Evolutionary conservation across 208 protist genomes (phyloP).

Genomic region (Trypanosoma brucei): DNA sequence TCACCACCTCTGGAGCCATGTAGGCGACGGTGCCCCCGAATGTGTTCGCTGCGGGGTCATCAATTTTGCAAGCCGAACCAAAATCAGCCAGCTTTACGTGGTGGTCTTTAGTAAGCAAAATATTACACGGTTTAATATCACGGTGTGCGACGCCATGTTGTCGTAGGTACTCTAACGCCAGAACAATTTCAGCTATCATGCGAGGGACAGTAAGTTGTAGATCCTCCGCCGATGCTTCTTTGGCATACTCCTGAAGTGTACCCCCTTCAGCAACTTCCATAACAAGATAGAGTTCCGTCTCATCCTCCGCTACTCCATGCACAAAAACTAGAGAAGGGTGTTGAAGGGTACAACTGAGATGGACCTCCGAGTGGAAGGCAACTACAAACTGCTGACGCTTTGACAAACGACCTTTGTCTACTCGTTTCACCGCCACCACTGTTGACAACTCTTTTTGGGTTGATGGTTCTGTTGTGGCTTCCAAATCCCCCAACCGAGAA

Average conservation of each 20-base stretch:
- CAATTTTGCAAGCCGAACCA: constrained; percentile 57
- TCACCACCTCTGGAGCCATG: constrained; percentile 69
- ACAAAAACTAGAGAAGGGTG: constrained; percentile 70
- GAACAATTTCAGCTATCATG: constrained; percentile 74
- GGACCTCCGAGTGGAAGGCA: constrained; percentile 63
- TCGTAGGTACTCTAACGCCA: constrained; percentile 71
- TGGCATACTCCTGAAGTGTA: constrained; percentile 54
- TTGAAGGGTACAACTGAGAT: constrained; percentile 46
- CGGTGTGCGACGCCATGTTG: constrained; percentile 70
- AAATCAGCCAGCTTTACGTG: constrained; percentile 82
- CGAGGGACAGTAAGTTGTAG: constrained; percentile 60
- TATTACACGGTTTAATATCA: constrained; percentile 84
- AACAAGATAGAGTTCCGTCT: constrained; percentile 49
- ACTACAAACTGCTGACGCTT: constrained; percentile 31
- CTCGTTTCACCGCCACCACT: constrained; percentile 67
- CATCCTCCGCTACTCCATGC: constrained; percentile 60
- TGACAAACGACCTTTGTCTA: constrained; percentile 52
- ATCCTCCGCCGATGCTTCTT: constrained; percentile 39
- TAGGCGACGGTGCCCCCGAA: constrained; percentile 71
- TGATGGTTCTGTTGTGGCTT: background rate
- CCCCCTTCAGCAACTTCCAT: constrained; percentile 81
- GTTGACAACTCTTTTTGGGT: background rate
- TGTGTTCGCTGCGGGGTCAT: constrained; percentile 37
- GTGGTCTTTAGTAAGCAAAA: constrained; percentile 69
- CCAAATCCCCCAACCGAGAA: background rate